Base-by-base conservation (phyloP, 164 flowering plant species). In the Pachysandra terminalis region DNA sequence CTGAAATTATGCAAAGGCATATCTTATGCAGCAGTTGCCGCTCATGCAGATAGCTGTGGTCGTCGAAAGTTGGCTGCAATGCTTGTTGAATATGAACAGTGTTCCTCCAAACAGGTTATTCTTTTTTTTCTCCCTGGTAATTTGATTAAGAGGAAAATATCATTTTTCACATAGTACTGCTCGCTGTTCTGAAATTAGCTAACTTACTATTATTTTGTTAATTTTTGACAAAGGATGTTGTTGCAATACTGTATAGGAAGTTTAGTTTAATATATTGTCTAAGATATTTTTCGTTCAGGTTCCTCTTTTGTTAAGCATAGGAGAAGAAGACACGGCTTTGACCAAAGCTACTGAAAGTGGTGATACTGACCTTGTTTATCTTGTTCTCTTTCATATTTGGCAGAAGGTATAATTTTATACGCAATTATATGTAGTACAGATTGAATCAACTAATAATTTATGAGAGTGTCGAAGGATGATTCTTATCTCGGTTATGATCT, bases 1-100 rank as follows among this genome's bases (percentile, higher is more conserved):
- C 80, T 95, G 73, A 86, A 78, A 77, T 48, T 89, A 67, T 90
- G 98, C 83, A 92, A 84, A 84, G 90, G 95, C 64, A 90, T 92
- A 75, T 93, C 98, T 52, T 95, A 90, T 86, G 99, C 99, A 40
- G 92, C 97, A 70, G 98, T 95, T 75, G 98, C 99, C 73, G 91
- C 96, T 73, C 98, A 95, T 83, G 99, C 99, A 49, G 98, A 95
- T 81, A 85, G 81, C 70, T 79, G 21, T 79, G 93, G 96, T 27
- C 89, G 97, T 10, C 78, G 99, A 45, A 92, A 90, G 77, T 82
- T 95, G 73, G 97, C 99, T 69, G 96, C 97, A 52, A 86, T 90
- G 96, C 97, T 95, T 76, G 86, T 92, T 67, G 98, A 92, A 71
- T 86, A 92, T 78, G 99, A 95, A 75, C 96, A 98, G 56, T 94